Percentiles rank a stretch among this genome's conserved stretches.
Conservation (phyloP, 805 yeast genomes). For the Ascoidea asiatica region DNA sequence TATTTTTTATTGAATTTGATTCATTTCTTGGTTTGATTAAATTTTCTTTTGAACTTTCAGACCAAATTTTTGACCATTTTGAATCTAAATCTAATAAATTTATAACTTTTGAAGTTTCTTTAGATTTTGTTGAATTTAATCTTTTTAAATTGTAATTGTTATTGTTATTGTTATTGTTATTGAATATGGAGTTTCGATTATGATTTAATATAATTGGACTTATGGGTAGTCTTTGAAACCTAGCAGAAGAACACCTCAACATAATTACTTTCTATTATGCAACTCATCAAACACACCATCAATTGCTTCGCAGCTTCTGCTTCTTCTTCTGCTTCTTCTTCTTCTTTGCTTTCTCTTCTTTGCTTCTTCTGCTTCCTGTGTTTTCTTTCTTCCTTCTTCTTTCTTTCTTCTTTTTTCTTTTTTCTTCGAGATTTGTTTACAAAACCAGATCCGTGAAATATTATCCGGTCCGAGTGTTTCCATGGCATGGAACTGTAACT, state of each 20-base stretch:
- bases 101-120: not conserved
- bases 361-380: not conserved
- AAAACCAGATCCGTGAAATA: no score
- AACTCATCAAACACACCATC: not conserved
- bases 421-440: no score
- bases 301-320: not conserved
- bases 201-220: no score
- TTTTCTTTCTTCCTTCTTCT: not conserved
- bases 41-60: conserved; percentile 18
- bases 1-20: conserved; percentile 4
- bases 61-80: conserved; percentile 45
- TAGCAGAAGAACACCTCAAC: no score
- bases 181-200: no score
- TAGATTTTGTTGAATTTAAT: not conserved
- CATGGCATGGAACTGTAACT: no score
- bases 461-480: no score
- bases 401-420: no score
- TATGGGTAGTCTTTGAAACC: no score
- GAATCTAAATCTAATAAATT: conserved; percentile 24
- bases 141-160: no score
- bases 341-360: not conserved
- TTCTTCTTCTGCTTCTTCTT: not conserved
- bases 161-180: no score
- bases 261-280: no score
- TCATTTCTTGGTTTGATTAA: conserved; percentile 24